Base-by-base conservation (phyloP, 2,329 filamentous ascomycete species). In the Seiridium cupressi region DNA sequence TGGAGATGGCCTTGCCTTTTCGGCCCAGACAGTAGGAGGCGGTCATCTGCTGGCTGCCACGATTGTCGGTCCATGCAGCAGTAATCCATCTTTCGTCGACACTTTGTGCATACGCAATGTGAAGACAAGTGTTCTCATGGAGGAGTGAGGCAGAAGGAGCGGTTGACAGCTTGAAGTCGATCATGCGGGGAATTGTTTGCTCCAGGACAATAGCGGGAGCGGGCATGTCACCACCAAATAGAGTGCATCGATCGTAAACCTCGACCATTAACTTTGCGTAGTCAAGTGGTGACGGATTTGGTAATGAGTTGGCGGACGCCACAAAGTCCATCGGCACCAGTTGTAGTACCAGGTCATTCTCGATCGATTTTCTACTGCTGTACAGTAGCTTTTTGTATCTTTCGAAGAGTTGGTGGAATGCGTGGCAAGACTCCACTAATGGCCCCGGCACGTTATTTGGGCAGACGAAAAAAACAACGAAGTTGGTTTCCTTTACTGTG, bases 41-140 rank as follows among this genome's bases (percentile, higher is more conserved):
- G 13, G 84, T 90, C 65, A 88, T 86, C 71, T 93, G 90, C 62
- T 90, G 86, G 61, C 84, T 86, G 2, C 92, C 92, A 34, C 84
- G 84, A 65, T 87, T 91, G 69, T 96, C 91, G 1, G 89, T 91
- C 92, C 92, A 96, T 0, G 89, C 89, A 5, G 87, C 89, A 10
- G 88, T 89, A 44, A 95, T 77, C 92, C 92, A 96, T 7, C 88
- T 80, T 26, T 89, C 86, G 70, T 94, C 90, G 9, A 88, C 79
- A 68, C 90, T 93, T 59, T 88, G 83, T 2, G 89, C 85, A 68
- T 96, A 96, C 1, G 89, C 90, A 49, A 96, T 78, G 71, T 96
- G 92, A 36, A 96, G 85, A 68, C 89, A 89, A 0, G 87, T 90
- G 64, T 93, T 92, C 70, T 95, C 91, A 59, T 89, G 85, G 57